phyloP scores from a whole-genome alignment of 2,329 filamentous ascomycete genomes.

The Penicillium sp. region DNA sequence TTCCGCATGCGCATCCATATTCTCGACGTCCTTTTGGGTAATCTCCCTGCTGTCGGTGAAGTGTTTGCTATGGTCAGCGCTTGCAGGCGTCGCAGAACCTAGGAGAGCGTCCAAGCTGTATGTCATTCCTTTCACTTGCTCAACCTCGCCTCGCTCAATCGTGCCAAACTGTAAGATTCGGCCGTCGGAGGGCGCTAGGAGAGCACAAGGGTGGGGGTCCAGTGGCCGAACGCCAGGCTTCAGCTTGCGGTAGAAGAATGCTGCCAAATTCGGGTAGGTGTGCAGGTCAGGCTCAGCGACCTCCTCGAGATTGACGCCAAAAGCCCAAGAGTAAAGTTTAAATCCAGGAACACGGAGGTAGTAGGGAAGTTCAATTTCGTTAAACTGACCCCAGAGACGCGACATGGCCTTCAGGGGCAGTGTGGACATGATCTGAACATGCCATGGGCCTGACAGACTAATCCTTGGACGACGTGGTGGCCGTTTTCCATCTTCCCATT shows the following conservation, averaged over 20 bases:
- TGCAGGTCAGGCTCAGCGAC: slow-evolving; percentile 85
- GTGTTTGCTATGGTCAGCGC: slow-evolving; percentile 40
- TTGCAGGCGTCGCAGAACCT: slow-evolving; percentile 57
- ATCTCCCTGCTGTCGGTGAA: slow-evolving; percentile 35
- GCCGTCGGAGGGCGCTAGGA: slow-evolving; percentile 88
- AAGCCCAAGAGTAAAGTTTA: slow-evolving; percentile 84
- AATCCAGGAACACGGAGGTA: slow-evolving; percentile 86
- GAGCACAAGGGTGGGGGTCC: slow-evolving; percentile 73
- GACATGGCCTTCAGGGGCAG: slow-evolving; percentile 88
- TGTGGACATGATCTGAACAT: slow-evolving; percentile 91
- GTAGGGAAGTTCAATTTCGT: slow-evolving; percentile 84
- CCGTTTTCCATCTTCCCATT: slow-evolving; percentile 37
- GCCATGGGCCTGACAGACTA: slow-evolving; percentile 83
- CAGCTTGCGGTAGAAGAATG: slow-evolving; percentile 94
- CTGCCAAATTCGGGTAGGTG: slow-evolving; percentile 84
- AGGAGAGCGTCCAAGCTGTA: slow-evolving; percentile 93
- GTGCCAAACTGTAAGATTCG: slow-evolving; percentile 86
- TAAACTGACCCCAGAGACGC: slow-evolving; percentile 85
- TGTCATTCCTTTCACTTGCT: slow-evolving; percentile 98
- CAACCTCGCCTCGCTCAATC: slow-evolving; percentile 90
- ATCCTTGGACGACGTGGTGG: slow-evolving; percentile 61
- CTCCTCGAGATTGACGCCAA: slow-evolving; percentile 87
- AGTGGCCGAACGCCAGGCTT: slow-evolving; percentile 86
- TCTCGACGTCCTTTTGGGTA: slow-evolving; percentile 53
- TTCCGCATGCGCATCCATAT: slow-evolving; percentile 79